phyloP scores from a whole-genome alignment of 495 filamentous ascomycete species.

The Penicillium chermesinum region DNA sequence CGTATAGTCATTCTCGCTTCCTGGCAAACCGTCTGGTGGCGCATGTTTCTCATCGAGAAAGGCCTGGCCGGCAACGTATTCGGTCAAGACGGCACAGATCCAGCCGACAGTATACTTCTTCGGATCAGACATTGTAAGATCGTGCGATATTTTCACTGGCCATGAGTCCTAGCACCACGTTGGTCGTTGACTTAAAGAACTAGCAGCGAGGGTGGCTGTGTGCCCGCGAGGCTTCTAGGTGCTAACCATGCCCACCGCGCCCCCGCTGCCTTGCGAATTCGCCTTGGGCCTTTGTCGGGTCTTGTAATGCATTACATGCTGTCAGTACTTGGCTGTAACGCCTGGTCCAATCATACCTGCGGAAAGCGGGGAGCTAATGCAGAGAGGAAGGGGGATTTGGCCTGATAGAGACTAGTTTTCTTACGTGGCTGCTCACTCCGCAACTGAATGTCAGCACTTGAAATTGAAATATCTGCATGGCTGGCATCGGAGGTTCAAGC shows the following conservation, averaged over 20 bases:
- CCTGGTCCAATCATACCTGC: not conserved
- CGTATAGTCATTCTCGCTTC: conserved; percentile 30
- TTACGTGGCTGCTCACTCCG: not conserved
- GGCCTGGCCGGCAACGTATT: conserved; percentile 31
- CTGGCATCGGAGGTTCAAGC: too few relatives aligned
- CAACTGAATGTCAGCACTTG: not conserved
- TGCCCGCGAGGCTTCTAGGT: not conserved
- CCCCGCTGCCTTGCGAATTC: not conserved
- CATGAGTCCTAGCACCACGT: not conserved
- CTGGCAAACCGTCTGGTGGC: not conserved
- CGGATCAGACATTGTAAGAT: conserved; percentile 10
- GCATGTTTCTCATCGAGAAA: conserved; percentile 35
- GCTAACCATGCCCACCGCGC: not conserved
- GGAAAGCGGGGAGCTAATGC: not conserved
- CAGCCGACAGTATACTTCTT: conserved; percentile 42
- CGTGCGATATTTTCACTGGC: not conserved
- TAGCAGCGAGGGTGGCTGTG: not conserved
- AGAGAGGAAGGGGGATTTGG: not conserved
- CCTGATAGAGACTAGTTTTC: not conserved
- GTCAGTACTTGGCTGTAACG: not conserved
- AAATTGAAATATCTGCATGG: too few relatives aligned
- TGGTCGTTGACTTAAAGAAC: not conserved
- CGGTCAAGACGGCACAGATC: conserved; percentile 40
- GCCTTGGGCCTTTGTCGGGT: not conserved
- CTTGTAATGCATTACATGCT: not conserved